Conservation (phyloP, 257 asterid species). For the Misopates orontium region DNA sequence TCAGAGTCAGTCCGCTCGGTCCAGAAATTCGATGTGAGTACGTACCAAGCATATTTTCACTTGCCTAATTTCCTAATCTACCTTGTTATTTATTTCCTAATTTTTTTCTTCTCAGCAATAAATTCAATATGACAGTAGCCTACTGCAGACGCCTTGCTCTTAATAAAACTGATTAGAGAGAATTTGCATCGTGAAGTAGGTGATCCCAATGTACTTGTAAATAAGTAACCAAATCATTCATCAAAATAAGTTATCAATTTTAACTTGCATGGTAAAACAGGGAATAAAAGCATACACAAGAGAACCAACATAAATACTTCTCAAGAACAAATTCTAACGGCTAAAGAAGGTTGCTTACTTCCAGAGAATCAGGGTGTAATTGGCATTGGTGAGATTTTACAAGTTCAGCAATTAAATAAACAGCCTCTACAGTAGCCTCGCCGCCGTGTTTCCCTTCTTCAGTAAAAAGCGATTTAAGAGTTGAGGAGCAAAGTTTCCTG, state of each 20-base stretch:
- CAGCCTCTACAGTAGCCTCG: constrained; percentile 94
- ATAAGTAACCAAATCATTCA: background rate
- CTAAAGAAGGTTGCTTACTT: constrained; percentile 43
- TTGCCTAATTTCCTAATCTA: background rate
- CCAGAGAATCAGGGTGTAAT: constrained; percentile 88
- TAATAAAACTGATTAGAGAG: too few relatives aligned
- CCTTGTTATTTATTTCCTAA: background rate
- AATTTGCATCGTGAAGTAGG: too few relatives aligned
- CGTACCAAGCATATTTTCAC: background rate
- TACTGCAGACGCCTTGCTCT: background rate
- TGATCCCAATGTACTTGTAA: too few relatives aligned
- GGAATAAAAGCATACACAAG: background rate
- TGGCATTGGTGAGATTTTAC: constrained; percentile 78
- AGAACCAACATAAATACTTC: constrained; percentile 11
- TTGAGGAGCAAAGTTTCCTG: constrained; percentile 71
- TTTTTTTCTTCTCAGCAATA: background rate
- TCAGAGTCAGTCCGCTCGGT: background rate
- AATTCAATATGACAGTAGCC: background rate
- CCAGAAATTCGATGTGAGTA: background rate
- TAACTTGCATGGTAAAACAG: background rate
- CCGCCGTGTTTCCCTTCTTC: constrained; percentile 96
- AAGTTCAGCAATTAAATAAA: constrained; percentile 73
- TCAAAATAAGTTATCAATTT: constrained; percentile 2
- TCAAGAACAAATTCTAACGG: constrained; percentile 14
- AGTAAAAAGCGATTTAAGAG: constrained; percentile 71